Evolutionary conservation across 225 moss, liverwort and hornwort species (phyloP).

Genomic region (Ulota crispa): DNA sequence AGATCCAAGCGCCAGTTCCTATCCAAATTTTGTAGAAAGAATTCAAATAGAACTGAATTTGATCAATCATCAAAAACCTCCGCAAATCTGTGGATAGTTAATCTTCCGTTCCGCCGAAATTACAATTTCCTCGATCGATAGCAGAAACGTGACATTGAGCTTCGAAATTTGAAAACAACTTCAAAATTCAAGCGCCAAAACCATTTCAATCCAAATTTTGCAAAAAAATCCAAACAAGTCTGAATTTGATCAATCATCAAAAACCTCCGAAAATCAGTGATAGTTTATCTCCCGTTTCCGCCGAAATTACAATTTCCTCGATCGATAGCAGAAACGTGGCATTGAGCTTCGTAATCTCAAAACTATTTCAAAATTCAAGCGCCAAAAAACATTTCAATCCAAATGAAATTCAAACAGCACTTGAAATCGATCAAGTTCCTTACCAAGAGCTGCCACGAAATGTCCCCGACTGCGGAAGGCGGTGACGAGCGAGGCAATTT

Average conservation of each 20-base stretch:
- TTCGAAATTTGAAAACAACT: neutral
- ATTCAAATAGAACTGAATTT: neutral
- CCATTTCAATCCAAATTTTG: neutral
- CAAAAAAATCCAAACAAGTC: neutral
- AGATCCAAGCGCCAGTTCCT: neutral
- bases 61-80: neutral
- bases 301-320: neutral
- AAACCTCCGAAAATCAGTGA: neutral
- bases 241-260: neutral
- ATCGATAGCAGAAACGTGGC: neutral
- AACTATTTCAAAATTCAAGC: neutral
- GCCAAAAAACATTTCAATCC: neutral
- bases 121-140: too few species aligned
- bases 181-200: neutral
- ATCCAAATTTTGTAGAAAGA: neutral
- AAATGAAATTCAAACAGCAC: neutral
- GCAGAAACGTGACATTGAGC: neutral
- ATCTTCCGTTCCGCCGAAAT: neutral
- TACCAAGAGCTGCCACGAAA: conserved; percentile 56
- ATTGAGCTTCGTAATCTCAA: neutral
- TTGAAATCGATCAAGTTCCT: neutral
- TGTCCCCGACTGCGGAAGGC: conserved; percentile 64
- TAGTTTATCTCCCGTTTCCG: neutral
- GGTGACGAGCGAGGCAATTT: conserved; percentile 50
- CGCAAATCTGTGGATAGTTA: neutral